phyloP scores from a whole-genome alignment of 2,329 filamentous ascomycete species.

The Penicillium crustosum region DNA sequence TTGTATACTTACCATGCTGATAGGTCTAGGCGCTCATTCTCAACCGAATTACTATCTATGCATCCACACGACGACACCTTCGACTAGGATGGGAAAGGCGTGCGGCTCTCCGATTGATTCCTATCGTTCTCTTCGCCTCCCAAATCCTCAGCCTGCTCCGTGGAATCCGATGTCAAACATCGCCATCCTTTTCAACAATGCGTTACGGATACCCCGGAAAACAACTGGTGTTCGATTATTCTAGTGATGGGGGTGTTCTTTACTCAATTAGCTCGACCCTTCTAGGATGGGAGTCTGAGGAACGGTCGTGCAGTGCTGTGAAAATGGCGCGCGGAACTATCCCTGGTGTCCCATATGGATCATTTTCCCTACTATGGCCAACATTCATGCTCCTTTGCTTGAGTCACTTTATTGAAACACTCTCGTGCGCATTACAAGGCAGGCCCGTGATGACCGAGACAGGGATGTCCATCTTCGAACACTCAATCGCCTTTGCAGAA shows the following conservation, averaged over 20 bases:
- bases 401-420: slow-evolving; percentile 84
- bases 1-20: slow-evolving; percentile 6
- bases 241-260: slow-evolving; percentile 66
- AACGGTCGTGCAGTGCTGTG: slow-evolving; percentile 71
- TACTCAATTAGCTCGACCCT: slow-evolving; percentile 70
- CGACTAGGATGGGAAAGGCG: slow-evolving; percentile 71
- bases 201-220: slow-evolving; percentile 69
- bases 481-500: slow-evolving; percentile 92
- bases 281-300: slow-evolving; percentile 71
- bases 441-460: slow-evolving; percentile 78
- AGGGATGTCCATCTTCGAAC: slow-evolving; percentile 94
- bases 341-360: slow-evolving; percentile 66
- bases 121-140: slow-evolving; percentile 66
- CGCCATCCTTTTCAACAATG: slow-evolving; percentile 66
- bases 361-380: slow-evolving; percentile 65
- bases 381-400: slow-evolving; percentile 56
- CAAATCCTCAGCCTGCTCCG: slow-evolving; percentile 73
- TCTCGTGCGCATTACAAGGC: slow-evolving; percentile 85
- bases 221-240: slow-evolving; percentile 67
- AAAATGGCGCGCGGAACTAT: slow-evolving; percentile 65
- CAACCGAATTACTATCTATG: slow-evolving; percentile 91
- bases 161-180: slow-evolving; percentile 90
- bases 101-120: slow-evolving; percentile 66
- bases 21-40: slow-evolving; percentile 68
- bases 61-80: slow-evolving; percentile 79